Base-by-base conservation (phyloP, 352 stramenopile species). In the Phytophthora pini region DNA sequence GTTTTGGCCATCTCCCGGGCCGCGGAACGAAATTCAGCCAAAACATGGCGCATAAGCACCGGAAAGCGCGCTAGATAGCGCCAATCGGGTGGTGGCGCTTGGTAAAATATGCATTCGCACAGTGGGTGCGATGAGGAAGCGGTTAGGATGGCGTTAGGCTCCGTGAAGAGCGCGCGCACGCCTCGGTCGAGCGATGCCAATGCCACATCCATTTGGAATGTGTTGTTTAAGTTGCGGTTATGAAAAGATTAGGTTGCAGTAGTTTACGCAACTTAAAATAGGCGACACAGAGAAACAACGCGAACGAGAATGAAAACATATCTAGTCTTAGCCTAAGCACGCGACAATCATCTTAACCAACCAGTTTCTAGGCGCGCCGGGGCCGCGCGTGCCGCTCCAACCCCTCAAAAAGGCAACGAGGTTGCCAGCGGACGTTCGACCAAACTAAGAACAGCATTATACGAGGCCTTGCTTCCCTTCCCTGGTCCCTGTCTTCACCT, bases 11-110 rank as follows among this genome's bases (percentile, higher is more conserved):
- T 59, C 53, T 68, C 65, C 15, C 9, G 20, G 1, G 61, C 63
- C 8, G 68, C 57, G 9, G 55, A 45, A 8, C 49, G 39, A 51
- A 77, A 88, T 27, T 73, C 56, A 8, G 31, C 38, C 47, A 88
- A 70, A 36, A 88, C 60, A 17, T 82, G 62, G 20, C 75, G 76
- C 59, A 79, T 83, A 39, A 88, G 76, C 52, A 88, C 79, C 1
- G 79, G 74, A 53, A 72, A 77, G 3, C 66, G 79, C 9, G 15
- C 57, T 54, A 86, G 43, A 41, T 72, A 41, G 1, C 62, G 69
- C 76, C 76, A 81, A 50, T 70, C 61, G 5, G 49, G 55, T 20
- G 57, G 46, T 15, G 65, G 60, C 0, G 51, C 20, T 32, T 71
- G 56, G 4, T 65, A 39, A 2, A 71, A 13, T 10, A 47, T 46